Evolutionary conservation across 129 eudicot genomes (phyloP).

Genomic region (Artemisia argyi): DNA sequence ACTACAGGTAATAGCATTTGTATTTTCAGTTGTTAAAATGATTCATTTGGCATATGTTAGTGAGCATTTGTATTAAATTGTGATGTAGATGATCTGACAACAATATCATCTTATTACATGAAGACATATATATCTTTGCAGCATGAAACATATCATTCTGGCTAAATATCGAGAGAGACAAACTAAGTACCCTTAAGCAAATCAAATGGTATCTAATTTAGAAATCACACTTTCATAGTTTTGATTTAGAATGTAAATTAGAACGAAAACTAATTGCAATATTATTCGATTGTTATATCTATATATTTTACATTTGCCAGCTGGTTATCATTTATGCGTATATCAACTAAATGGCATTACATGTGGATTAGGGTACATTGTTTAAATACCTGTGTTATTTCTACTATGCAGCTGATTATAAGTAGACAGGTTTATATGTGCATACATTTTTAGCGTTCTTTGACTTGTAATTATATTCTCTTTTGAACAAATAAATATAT

Average conservation of each 20-base stretch:
- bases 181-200: no score
- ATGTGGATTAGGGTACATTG: not conserved
- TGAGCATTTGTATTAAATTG: no score
- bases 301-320: not conserved
- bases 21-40: conserved; percentile 12
- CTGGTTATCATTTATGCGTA: not conserved
- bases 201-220: no score
- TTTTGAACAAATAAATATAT: not conserved
- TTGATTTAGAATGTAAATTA: no score
- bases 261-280: no score
- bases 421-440: not conserved
- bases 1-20: conserved; percentile 59
- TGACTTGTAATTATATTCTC: not conserved
- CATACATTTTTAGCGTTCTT: not conserved
- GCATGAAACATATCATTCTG: no score
- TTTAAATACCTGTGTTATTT: not conserved
- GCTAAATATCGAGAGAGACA: no score
- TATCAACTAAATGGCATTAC: not conserved
- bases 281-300: no score
- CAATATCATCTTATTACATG: not conserved
- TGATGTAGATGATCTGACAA: no score
- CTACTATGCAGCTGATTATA: not conserved
- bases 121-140: no score
- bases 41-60: conserved; percentile 8
- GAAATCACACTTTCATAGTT: no score